Percentiles rank a stretch among this genome's conserved stretches.
Conservation (phyloP, 192 early-diverging fungal species). For the Coemansia sp. region DNA sequence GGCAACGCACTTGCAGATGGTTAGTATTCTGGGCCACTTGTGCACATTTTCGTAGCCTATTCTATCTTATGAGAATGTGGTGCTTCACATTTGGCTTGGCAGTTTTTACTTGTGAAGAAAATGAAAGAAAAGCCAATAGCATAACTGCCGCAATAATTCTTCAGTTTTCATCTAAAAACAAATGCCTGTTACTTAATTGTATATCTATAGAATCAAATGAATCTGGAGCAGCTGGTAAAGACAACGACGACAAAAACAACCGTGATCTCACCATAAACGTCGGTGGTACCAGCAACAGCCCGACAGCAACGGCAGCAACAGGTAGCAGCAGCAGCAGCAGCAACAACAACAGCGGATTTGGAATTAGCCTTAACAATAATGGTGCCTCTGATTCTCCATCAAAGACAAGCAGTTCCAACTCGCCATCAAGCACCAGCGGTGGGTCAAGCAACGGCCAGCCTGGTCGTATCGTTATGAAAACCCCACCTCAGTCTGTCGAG, state of each 20-base stretch:
- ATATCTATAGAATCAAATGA: neutral
- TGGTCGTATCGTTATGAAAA: constrained; percentile 53
- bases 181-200: neutral
- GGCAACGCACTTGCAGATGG: constrained; percentile 8
- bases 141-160: neutral
- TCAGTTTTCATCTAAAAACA: neutral
- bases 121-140: neutral
- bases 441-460: constrained; percentile 54
- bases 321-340: constrained; percentile 3
- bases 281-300: neutral
- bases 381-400: constrained; percentile 24
- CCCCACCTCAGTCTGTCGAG: constrained; percentile 45
- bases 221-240: neutral
- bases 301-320: constrained; percentile 7
- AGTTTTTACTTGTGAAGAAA: too few species aligned
- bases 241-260: constrained; percentile 12
- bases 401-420: constrained; percentile 37
- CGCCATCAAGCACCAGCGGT: constrained; percentile 33
- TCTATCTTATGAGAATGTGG: too few species aligned
- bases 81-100: too few species aligned
- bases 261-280: constrained; percentile 32
- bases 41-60: too few species aligned
- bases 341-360: constrained; percentile 21
- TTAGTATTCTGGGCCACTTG: constrained; percentile 2
- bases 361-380: constrained; percentile 32